These are phyloP conservation scores for Podila clonocystis DNA, from an alignment of 192 early-diverging fungal species.

Conservation along the genomic window DNA sequence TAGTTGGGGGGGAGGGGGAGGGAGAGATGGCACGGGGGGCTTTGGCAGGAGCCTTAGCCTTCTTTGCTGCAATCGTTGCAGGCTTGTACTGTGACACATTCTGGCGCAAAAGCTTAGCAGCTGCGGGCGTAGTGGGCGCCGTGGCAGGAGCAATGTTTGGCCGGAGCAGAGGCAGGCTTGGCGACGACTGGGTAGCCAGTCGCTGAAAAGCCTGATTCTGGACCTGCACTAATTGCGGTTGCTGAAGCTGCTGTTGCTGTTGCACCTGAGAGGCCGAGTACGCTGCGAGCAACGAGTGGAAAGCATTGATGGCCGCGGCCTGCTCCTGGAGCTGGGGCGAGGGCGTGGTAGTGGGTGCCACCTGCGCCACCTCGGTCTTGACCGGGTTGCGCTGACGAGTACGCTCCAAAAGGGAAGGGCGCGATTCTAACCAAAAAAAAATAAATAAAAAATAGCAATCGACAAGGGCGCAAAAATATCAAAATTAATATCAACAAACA, in stretches of 20 bases:
- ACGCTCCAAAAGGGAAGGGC: conserved; percentile 49
- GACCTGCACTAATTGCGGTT: conserved; percentile 51
- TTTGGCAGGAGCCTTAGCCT: conserved; percentile 14
- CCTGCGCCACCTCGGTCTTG: conserved; percentile 20
- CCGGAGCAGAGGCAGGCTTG: conserved; percentile 49
- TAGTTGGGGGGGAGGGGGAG: neutral
- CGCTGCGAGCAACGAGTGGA: conserved; percentile 52
- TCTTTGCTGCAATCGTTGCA: conserved; percentile 19
- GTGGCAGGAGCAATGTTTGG: conserved; percentile 55
- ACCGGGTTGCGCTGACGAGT: conserved; percentile 50
- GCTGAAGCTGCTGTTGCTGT: conserved; percentile 56
- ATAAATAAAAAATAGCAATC: neutral
- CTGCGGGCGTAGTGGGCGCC: conserved; percentile 58
- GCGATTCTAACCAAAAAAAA: conserved; percentile 25
- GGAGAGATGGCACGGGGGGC: conserved; percentile 18
- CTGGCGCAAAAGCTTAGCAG: conserved; percentile 56
- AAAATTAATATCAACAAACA: conserved; percentile 2
- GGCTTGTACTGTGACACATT: conserved; percentile 52
- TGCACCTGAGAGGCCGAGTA: conserved; percentile 52
- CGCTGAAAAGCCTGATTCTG: conserved; percentile 26
- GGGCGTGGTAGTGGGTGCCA: neutral
- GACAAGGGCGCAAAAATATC: neutral
- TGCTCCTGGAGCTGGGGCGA: conserved; percentile 47
- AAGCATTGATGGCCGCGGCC: conserved; percentile 53
- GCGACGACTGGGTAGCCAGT: conserved; percentile 22